Evolutionary conservation across 805 yeast species (phyloP).

Genomic region (Spathaspora girioi): DNA sequence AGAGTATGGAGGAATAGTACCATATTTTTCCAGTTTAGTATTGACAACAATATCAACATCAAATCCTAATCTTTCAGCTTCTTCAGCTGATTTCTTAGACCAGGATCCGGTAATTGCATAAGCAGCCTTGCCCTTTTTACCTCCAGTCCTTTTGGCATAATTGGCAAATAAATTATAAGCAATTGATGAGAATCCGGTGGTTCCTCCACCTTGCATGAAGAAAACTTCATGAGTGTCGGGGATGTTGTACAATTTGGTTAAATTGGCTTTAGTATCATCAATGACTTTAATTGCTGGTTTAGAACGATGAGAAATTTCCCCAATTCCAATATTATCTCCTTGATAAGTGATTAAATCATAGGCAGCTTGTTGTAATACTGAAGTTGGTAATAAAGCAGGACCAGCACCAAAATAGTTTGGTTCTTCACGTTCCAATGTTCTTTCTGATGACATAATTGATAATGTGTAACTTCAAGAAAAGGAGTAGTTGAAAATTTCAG

Average conservation of each 20-base stretch:
- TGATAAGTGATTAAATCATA: constrained; percentile 72
- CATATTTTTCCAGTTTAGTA: constrained; percentile 59
- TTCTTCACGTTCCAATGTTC: constrained; percentile 54
- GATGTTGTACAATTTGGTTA: constrained; percentile 61
- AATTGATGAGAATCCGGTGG: constrained; percentile 88
- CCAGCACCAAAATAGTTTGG: constrained; percentile 97
- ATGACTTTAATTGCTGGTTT: constrained; percentile 74
- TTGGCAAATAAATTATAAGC: constrained; percentile 80
- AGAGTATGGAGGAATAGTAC: constrained; percentile 59
- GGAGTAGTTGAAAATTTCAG: neutral
- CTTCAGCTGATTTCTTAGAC: constrained; percentile 87
- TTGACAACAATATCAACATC: constrained; percentile 68
- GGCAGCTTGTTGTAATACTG: constrained; percentile 85
- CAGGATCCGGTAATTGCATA: constrained; percentile 91
- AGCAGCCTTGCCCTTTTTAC: constrained; percentile 75
- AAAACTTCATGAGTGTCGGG: constrained; percentile 94
- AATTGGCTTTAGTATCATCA: constrained; percentile 66
- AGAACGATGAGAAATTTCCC: constrained; percentile 96
- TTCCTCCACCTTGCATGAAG: constrained; percentile 97
- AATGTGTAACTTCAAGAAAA: neutral
- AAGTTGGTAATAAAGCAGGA: constrained; percentile 87
- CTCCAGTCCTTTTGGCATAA: constrained; percentile 59
- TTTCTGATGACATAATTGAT: constrained; percentile 1
- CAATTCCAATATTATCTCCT: constrained; percentile 76
- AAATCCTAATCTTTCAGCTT: constrained; percentile 79